A percentile compares a stretch with the other conserved stretches of the same genome.
These are phyloP conservation scores for Neonectria punicea DNA, from an alignment of 2,329 filamentous ascomycete genomes.

Conservation along the genomic window DNA sequence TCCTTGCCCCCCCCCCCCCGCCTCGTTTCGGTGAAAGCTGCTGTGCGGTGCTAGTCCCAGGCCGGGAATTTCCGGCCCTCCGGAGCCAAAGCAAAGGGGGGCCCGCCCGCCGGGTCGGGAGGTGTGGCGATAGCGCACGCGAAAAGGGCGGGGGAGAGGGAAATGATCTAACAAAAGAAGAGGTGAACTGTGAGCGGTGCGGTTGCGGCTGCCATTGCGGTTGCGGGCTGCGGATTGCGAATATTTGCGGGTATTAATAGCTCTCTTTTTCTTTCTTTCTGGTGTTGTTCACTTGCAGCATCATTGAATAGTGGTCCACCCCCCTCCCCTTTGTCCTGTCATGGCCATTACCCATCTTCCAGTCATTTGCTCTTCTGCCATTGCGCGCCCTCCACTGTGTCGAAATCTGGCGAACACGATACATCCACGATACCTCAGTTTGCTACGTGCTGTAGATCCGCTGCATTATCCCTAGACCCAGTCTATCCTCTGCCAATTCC, in stretches of 20 bases:
- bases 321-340: background rate
- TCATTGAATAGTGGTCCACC: background rate
- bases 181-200: background rate
- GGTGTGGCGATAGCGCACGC: conserved; percentile 19
- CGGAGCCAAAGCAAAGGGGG: conserved; percentile 9
- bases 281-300: background rate
- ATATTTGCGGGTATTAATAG: background rate
- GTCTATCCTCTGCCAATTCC: conserved; percentile 1
- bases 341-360: background rate
- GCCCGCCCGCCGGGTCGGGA: conserved; percentile 17
- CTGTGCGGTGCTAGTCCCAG: conserved; percentile 4
- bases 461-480: background rate
- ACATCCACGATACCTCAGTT: background rate
- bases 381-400: background rate
- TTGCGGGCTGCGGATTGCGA: background rate
- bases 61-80: conserved; percentile 30
- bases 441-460: background rate
- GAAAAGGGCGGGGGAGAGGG: background rate
- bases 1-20: background rate
- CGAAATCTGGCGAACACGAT: background rate
- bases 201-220: conserved; percentile 1
- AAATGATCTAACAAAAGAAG: background rate
- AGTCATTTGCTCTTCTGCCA: background rate
- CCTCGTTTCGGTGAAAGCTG: background rate
- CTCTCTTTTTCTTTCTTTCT: background rate